phyloP scores from a whole-genome alignment of 257 asterid species.

The Nicotiana attenuata region DNA sequence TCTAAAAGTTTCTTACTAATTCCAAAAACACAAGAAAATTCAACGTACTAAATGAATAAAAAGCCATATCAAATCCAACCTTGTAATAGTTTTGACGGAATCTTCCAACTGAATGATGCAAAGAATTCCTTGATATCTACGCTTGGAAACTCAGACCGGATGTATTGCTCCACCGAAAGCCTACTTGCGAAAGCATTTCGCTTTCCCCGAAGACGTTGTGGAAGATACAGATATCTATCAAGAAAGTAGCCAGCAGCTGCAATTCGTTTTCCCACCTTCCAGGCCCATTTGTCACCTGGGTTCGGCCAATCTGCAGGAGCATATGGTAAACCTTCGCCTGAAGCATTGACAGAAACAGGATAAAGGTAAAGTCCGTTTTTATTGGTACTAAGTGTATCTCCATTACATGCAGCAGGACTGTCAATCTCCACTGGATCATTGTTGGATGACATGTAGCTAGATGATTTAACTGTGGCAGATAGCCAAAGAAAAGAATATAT shows the following conservation, averaged over 20 bases:
- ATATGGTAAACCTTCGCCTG: conserved; percentile 84
- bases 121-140: conserved; percentile 51
- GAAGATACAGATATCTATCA: conserved; percentile 72
- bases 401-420: conserved; percentile 35
- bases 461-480: conserved; percentile 3
- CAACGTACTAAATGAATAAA: neutral
- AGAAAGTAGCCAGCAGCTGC: conserved; percentile 42
- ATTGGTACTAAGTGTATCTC: conserved; percentile 18
- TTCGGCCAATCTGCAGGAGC: conserved; percentile 83
- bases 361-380: conserved; percentile 43
- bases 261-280: conserved; percentile 75
- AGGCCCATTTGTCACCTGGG: conserved; percentile 86
- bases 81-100: conserved; percentile 46
- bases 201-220: conserved; percentile 35
- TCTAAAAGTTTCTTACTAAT: neutral
- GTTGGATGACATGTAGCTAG: conserved; percentile 12
- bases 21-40: neutral
- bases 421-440: conserved; percentile 53
- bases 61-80: conserved; percentile 31
- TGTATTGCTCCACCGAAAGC: conserved; percentile 48
- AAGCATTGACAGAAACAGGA: conserved; percentile 45
- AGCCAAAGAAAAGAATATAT: neutral
- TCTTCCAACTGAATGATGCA: conserved; percentile 81
- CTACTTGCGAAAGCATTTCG: conserved; percentile 47
- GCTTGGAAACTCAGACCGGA: conserved; percentile 47